A percentile compares a stretch with the other conserved stretches of the same genome.
Conservation (phyloP, 148 eudicot genomes). For the Camellia lanceoleosa region DNA sequence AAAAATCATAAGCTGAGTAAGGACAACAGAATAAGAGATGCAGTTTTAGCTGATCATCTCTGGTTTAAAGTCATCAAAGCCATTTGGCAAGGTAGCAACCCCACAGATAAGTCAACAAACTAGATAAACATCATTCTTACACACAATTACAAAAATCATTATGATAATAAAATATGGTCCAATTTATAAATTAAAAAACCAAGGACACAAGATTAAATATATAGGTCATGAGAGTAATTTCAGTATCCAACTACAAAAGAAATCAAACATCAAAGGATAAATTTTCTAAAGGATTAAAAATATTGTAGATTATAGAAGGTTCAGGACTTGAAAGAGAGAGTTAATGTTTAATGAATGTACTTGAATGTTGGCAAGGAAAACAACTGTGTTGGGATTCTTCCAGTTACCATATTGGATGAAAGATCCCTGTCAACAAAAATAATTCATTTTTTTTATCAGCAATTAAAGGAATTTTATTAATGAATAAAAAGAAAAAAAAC, state of each 20-base stretch:
- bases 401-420: constrained; percentile 65
- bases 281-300: not conserved
- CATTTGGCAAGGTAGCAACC: not conserved
- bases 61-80: not conserved
- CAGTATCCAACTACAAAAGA: not conserved
- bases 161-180: not conserved
- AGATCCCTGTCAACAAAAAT: constrained; percentile 60
- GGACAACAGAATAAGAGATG: not conserved
- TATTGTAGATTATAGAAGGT: not conserved
- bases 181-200: constrained; percentile 9
- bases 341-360: constrained; percentile 37
- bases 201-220: not conserved
- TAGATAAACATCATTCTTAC: not conserved
- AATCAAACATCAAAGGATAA: not conserved
- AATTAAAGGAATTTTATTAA: too few relatives aligned
- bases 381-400: constrained; percentile 57
- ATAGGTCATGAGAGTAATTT: not conserved
- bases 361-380: constrained; percentile 64
- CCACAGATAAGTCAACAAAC: not conserved
- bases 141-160: not conserved
- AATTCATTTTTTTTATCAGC: not conserved
- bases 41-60: not conserved
- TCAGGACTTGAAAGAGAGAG: not conserved
- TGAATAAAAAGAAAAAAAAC: too few relatives aligned
- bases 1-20: not conserved